Evolutionary conservation across 805 yeast genomes (phyloP), one percentile per base, ranked within the genome.

Genomic region (Sugiyamaella valdiviana): DNA sequence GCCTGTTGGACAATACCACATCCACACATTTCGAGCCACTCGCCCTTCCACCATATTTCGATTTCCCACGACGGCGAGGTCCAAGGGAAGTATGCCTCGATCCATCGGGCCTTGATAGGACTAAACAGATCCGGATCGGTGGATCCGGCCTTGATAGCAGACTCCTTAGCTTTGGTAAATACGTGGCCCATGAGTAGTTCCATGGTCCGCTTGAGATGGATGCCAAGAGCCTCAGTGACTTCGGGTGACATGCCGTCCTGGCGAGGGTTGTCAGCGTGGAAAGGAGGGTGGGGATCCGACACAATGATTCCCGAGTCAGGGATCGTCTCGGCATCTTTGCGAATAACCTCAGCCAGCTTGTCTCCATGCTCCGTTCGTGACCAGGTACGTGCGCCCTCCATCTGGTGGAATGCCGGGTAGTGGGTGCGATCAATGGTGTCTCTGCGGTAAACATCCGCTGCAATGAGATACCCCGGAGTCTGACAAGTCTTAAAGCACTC

Each of bases 31-130:
- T 93, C 99, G 32, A 93, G 73, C 99, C 99, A 93, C 57, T 90
- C 95, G 45, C 93, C 95, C 63, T 89, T 86, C 97, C 98, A 93
- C 90, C 95, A 89, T 3, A 93, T 96, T 67, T 93, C 99, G 57
- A 95, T 88, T 62, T 93, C 97, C 95, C 95, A 93, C 39, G 95
- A 85, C 2, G 99, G 99, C 1, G 95, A 80, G 2, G 99, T 93
- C 97, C 98, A 93, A 2, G 99, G 99, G 71, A 93, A 93, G 60
- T 82, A 87, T 0, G 93, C 95, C 60, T 87, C 95, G 29, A 89
- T 84, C 99, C 99, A 93, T 57, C 98, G 76, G 16, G 90, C 85
- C 61, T 78, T 82, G 52, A 93, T 73, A 5, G 95, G 95, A 57
- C 82, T 83, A 51, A 79, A 75, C 53, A 82, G 65, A 56, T 80